Evolutionary conservation across 179 eudicot genomes (phyloP), one percentile per base, ranked within the genome.

Genomic region (Spinacia oleracea): DNA sequence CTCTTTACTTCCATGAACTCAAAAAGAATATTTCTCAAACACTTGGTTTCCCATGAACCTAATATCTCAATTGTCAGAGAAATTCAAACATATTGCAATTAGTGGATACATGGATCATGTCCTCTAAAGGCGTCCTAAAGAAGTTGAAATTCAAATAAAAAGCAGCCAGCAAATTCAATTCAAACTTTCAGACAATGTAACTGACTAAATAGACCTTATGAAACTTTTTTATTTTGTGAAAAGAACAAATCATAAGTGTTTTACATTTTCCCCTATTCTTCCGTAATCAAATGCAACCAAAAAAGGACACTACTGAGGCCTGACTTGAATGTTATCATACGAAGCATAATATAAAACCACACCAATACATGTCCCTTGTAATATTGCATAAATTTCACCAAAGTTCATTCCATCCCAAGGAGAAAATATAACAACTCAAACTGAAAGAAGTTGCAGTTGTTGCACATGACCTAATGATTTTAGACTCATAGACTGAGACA

Each of bases 41-140:
- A n/a, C n/a, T n/a, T n/a, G n/a, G n/a, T n/a, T n/a, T n/a, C n/a
- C n/a, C n/a, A n/a, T n/a, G n/a, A n/a, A n/a, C n/a, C n/a, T n/a
- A n/a, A n/a, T n/a, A n/a, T n/a, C n/a, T n/a, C n/a, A n/a, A n/a
- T n/a, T n/a, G n/a, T n/a, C n/a, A n/a, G n/a, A n/a, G n/a, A n/a
- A n/a, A n/a, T n/a, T n/a, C n/a, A n/a, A n/a, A n/a, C n/a, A n/a
- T n/a, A n/a, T n/a, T n/a, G n/a, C n/a, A n/a, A n/a, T n/a, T n/a
- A n/a, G n/a, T n/a, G n/a, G n/a, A n/a, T n/a, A n/a, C n/a, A n/a
- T n/a, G n/a, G n/a, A n/a, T n/a, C n/a, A n/a, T n/a, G n/a, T n/a
- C n/a, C n/a, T n/a, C n/a, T n/a, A n/a, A n/a, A 70, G 32, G 56
- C 80, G 14, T 16, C 77, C 48, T 48, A 40, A 15, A 60, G 50